Conservation (phyloP, 169 alveolate species). For the Eimeria sp. region DNA sequence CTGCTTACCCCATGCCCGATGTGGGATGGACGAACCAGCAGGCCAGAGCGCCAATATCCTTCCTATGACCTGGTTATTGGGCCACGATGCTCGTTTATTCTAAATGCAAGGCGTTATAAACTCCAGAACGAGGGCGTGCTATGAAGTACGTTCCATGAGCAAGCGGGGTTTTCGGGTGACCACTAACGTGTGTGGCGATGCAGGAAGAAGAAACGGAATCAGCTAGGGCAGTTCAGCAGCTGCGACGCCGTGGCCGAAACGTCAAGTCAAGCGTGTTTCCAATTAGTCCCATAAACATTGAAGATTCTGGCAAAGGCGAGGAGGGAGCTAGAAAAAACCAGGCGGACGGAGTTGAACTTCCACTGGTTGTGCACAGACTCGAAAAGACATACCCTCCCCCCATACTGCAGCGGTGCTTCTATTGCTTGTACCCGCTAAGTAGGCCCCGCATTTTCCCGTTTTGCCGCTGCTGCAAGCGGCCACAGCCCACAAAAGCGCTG, state of each 20-base stretch:
- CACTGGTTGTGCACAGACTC: conserved; percentile 39
- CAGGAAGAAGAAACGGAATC: conserved; percentile 62
- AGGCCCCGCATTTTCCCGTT: not conserved
- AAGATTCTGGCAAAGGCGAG: not conserved
- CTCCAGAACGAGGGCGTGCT: not conserved
- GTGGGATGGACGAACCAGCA: not conserved
- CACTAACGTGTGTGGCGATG: not conserved
- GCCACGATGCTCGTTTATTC: not conserved
- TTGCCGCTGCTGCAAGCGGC: conserved; percentile 58
- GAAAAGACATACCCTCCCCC: conserved; percentile 61
- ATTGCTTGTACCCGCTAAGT: conserved; percentile 16
- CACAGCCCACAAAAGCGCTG: conserved; percentile 50
- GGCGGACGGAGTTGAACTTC: not conserved
- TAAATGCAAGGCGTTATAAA: not conserved
- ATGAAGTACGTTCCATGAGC: not conserved
- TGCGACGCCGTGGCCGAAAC: conserved; percentile 21
- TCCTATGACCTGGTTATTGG: not conserved
- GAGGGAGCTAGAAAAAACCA: not conserved
- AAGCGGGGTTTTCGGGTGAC: not conserved
- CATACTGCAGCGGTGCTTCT: conserved; percentile 37
- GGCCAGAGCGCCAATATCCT: not conserved
- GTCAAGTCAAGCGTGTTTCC: not conserved
- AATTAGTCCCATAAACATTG: not conserved
- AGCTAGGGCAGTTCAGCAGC: conserved; percentile 25
- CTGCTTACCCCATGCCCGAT: too few species aligned